Evolutionary conservation across 2,329 filamentous ascomycete species (phyloP).

Genomic region (Ampelomyces quisqualis): DNA sequence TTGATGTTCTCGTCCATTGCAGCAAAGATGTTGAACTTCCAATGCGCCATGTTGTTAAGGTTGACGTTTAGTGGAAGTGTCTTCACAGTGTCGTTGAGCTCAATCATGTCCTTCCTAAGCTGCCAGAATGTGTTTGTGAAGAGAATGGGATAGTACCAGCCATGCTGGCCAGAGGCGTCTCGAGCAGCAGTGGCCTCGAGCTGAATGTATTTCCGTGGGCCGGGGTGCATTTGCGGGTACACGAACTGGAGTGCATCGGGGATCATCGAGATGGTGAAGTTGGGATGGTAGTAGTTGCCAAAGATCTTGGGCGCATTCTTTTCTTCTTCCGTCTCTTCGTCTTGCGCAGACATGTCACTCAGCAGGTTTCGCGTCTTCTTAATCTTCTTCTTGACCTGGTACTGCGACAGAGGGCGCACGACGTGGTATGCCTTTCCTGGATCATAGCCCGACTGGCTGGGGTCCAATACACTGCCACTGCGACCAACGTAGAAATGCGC

Average conservation of each 20-base stretch:
- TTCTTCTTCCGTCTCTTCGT: conserved; percentile 53
- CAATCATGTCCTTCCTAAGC: conserved; percentile 83
- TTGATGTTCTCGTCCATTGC: conserved; percentile 86
- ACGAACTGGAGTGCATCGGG: conserved; percentile 73
- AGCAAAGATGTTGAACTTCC: conserved; percentile 86
- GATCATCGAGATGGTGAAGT: conserved; percentile 85
- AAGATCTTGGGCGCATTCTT: conserved; percentile 66
- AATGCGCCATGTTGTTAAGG: conserved; percentile 75
- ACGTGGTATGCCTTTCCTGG: conserved; percentile 78
- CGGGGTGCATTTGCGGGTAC: conserved; percentile 68
- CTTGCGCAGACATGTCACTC: conserved; percentile 49
- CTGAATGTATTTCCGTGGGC: conserved; percentile 73
- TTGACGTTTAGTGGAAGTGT: conserved; percentile 80
- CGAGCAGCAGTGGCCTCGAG: conserved; percentile 79
- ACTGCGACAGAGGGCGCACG: conserved; percentile 80
- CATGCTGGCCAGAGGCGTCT: conserved; percentile 80
- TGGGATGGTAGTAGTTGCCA: conserved; percentile 89
- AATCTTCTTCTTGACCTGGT: conserved; percentile 86
- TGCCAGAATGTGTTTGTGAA: conserved; percentile 99
- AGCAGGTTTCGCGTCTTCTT: conserved; percentile 86
- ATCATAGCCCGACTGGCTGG: conserved; percentile 70
- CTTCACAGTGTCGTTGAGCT: conserved; percentile 86
- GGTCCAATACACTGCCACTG: conserved; percentile 73
- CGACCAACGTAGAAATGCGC: conserved; percentile 90
- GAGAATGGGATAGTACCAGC: conserved; percentile 89